Conservation (phyloP, 1,139 yeast species). For the Magnusiomyces magnusii region DNA sequence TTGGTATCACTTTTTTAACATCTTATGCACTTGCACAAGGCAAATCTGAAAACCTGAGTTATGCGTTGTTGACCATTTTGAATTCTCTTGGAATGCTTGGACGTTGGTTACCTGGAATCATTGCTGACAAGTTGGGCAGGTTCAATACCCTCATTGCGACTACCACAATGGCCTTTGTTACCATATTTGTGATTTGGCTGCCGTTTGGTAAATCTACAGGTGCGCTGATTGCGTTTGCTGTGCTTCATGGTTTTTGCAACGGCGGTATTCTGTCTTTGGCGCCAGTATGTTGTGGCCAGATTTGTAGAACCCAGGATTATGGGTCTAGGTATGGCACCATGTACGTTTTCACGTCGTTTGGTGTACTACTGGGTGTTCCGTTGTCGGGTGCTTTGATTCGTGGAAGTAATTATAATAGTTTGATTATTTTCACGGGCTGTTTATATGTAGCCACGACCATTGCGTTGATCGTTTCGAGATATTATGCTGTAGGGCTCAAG, state of each 20-base stretch:
- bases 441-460: constrained; percentile 9
- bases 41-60: constrained; percentile 43
- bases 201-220: constrained; percentile 40
- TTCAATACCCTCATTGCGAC: constrained; percentile 47
- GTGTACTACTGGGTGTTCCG: constrained; percentile 43
- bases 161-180: constrained; percentile 30
- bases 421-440: constrained; percentile 12
- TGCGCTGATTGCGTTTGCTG: constrained; percentile 42
- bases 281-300: constrained; percentile 46
- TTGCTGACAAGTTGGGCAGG: constrained; percentile 50
- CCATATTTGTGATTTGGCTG: constrained; percentile 42
- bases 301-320: constrained; percentile 42
- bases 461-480: constrained; percentile 10
- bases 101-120: constrained; percentile 6
- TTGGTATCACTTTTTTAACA: constrained; percentile 47
- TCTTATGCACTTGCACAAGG: constrained; percentile 54
- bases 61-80: constrained; percentile 39
- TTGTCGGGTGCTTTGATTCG: constrained; percentile 45
- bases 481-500: constrained; percentile 11
- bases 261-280: constrained; percentile 44
- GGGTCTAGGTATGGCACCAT: constrained; percentile 45
- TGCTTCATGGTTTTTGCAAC: constrained; percentile 44
- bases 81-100: constrained; percentile 23
- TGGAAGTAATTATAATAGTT: constrained; percentile 26
- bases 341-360: constrained; percentile 41